These are phyloP conservation scores for Dendrostoma leiphaemia DNA, from an alignment of 2,329 filamentous ascomycete species.

Conservation along the genomic window DNA sequence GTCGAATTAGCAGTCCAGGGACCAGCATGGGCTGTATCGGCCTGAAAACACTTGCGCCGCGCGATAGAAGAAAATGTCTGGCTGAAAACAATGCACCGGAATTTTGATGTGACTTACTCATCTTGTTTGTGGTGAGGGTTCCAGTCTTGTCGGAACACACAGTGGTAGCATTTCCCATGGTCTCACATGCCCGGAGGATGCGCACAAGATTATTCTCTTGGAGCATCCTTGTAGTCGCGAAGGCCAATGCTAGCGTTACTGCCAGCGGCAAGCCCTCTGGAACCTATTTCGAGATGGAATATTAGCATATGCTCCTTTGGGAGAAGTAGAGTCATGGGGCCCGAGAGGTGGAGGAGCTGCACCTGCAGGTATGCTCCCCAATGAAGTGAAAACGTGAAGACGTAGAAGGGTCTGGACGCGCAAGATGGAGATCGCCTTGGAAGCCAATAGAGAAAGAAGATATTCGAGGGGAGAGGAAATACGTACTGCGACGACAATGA, in stretches of 20 bases:
- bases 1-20: no score
- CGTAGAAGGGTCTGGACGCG: no score
- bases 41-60: no score
- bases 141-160: slow-evolving; percentile 75
- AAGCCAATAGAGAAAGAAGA: no score
- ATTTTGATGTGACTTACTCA: slow-evolving; percentile 46
- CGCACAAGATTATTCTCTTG: slow-evolving; percentile 72
- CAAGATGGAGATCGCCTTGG: no score
- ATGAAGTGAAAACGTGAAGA: neutral
- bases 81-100: no score
- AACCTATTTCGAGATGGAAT: slow-evolving; percentile 32
- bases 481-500: slow-evolving; percentile 59
- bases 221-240: slow-evolving; percentile 65
- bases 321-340: no score
- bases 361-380: no score
- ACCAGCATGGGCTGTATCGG: no score
- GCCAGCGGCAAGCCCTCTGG: slow-evolving; percentile 66
- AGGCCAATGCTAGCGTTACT: slow-evolving; percentile 65
- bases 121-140: slow-evolving; percentile 71
- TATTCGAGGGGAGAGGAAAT: neutral
- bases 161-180: slow-evolving; percentile 61
- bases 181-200: slow-evolving; percentile 65
- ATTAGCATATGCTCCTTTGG: no score
- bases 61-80: no score
- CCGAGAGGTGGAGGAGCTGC: no score